Conservation (phyloP, 2,329 filamentous ascomycete genomes). For the Diaporthe sp. region DNA sequence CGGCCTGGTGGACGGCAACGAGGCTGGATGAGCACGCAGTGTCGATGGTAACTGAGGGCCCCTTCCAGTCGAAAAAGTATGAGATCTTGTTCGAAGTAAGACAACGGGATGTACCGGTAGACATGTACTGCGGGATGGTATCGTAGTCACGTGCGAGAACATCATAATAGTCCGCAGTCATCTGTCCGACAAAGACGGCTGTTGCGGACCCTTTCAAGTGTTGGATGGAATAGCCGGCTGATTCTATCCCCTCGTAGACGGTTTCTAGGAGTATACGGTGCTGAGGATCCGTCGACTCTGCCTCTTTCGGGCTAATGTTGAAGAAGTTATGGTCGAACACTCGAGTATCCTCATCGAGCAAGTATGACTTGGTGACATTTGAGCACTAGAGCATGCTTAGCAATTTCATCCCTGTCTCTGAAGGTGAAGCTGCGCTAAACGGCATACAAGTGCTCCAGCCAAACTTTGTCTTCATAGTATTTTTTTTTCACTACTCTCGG, state of each 20-base stretch:
- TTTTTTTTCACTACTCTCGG: too few relatives aligned
- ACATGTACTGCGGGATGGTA: background rate
- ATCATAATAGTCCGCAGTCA: constrained; percentile 54
- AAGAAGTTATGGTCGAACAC: constrained; percentile 49
- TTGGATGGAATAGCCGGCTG: constrained; percentile 51
- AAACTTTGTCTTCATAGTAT: too few relatives aligned
- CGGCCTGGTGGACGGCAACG: constrained; percentile 54
- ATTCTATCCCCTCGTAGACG: constrained; percentile 54
- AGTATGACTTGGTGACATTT: too few relatives aligned
- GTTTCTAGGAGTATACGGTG: constrained; percentile 53
- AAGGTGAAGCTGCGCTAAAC: too few relatives aligned
- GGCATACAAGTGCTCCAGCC: too few relatives aligned
- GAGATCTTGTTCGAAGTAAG: constrained; percentile 53
- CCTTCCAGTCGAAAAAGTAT: constrained; percentile 55
- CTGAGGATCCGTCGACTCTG: constrained; percentile 53
- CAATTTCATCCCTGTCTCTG: too few relatives aligned
- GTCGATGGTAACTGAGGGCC: constrained; percentile 57
- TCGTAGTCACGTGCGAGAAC: constrained; percentile 44
- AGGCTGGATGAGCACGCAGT: constrained; percentile 59
- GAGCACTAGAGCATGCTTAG: too few relatives aligned
- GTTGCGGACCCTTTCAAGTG: constrained; percentile 51
- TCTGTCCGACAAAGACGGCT: constrained; percentile 55
- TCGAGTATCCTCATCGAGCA: too few relatives aligned
- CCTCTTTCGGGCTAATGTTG: constrained; percentile 54
- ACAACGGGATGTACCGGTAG: background rate